Evolutionary conservation across 1,139 yeast genomes (phyloP).

Genomic region (Kurtzmaniella quercitrusa): DNA sequence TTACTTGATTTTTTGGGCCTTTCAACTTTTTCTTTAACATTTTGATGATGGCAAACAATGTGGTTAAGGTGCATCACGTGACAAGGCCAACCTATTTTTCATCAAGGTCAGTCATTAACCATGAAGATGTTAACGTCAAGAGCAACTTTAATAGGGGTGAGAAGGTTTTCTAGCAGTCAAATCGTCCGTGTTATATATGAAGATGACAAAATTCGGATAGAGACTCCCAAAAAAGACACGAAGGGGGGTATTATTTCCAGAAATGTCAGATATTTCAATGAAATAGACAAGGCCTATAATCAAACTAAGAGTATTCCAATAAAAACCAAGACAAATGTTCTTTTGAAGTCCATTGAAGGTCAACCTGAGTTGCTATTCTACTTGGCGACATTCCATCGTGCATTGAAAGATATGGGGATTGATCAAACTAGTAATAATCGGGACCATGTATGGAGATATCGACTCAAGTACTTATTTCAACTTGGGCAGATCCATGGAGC

Average conservation of each 20-base stretch:
- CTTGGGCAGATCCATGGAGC: constrained; percentile 26
- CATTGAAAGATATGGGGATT: constrained; percentile 31
- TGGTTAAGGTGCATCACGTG: neutral
- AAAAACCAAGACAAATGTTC: constrained; percentile 17
- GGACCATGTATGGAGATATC: constrained; percentile 13
- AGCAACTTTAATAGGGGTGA: neutral
- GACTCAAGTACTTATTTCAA: constrained; percentile 15
- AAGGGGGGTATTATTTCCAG: constrained; percentile 10
- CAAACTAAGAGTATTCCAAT: constrained; percentile 17
- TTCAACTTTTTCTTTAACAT: too few relatives aligned
- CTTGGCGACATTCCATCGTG: constrained; percentile 29
- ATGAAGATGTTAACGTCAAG: neutral
- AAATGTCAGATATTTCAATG: constrained; percentile 23
- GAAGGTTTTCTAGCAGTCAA: neutral
- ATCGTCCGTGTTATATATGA: constrained; percentile 3
- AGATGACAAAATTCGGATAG: constrained; percentile 5
- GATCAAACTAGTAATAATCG: constrained; percentile 11
- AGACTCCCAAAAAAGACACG: constrained; percentile 9
- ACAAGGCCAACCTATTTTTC: neutral
- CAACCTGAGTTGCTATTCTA: constrained; percentile 30
- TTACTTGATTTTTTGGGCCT: too few relatives aligned
- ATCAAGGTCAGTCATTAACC: neutral
- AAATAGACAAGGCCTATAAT: constrained; percentile 24
- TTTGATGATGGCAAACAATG: too few relatives aligned
- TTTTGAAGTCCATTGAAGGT: constrained; percentile 22